These are phyloP conservation scores for Ceratocystis alfenasii DNA, from an alignment of 2,329 filamentous ascomycete genomes.

Conservation along the genomic window DNA sequence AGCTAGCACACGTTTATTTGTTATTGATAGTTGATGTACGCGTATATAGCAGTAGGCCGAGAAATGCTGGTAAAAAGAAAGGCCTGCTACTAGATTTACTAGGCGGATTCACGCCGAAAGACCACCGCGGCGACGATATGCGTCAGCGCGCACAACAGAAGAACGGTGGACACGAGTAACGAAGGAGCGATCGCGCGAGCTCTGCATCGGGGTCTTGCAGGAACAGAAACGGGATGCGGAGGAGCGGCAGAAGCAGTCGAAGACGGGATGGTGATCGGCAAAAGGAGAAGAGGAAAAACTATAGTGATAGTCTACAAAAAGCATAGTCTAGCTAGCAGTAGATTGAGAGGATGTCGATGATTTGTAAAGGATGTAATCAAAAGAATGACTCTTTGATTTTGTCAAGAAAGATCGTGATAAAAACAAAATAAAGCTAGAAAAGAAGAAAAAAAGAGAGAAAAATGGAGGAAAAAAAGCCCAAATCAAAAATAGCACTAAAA, in stretches of 20 bases:
- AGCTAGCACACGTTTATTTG: not conserved
- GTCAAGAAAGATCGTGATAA: not conserved
- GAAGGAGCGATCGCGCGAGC: constrained; percentile 12
- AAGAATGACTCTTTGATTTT: too few species aligned
- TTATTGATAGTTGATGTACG: not conserved
- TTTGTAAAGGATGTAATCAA: not conserved
- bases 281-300: not conserved
- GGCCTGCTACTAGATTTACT: not conserved
- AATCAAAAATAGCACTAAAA: constrained; percentile 15
- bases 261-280: constrained; percentile 9
- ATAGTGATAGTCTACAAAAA: constrained; percentile 17
- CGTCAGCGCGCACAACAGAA: constrained; percentile 20
- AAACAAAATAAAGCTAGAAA: not conserved
- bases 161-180: constrained; percentile 14
- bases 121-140: constrained; percentile 22
- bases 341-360: not conserved
- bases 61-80: not conserved
- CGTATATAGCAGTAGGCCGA: not conserved
- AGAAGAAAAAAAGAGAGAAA: constrained; percentile 6
- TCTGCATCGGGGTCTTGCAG: constrained; percentile 17
- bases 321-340: constrained; percentile 20
- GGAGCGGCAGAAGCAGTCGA: constrained; percentile 13
- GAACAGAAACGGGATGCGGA: constrained; percentile 10
- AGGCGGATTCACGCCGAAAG: constrained; percentile 21
- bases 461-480: constrained; percentile 25